Evolutionary conservation across 1,139 yeast genomes (phyloP).

Genomic region (Saccharomyces hybrid): DNA sequence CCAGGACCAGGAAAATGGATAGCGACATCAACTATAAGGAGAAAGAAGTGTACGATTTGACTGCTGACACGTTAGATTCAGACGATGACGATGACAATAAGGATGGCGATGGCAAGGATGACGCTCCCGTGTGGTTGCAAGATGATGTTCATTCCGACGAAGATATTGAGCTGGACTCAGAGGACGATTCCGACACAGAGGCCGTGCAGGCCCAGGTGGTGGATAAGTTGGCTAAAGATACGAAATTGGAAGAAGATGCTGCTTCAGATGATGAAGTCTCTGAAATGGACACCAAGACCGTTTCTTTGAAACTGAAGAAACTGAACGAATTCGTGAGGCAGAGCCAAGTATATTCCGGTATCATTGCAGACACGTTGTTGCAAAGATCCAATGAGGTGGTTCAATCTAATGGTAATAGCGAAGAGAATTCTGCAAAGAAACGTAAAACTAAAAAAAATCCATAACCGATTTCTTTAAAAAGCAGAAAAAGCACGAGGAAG

Average conservation of each 20-base stretch:
- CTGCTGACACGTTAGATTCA: conserved; percentile 2
- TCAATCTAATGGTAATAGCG: conserved; percentile 14
- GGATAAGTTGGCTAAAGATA: conserved; percentile 8
- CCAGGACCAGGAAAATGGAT: neutral
- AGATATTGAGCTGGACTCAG: conserved; percentile 27
- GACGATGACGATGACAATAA: conserved; percentile 7
- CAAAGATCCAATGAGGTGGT: conserved; percentile 36
- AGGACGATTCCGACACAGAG: conserved; percentile 19
- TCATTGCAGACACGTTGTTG: conserved; percentile 68
- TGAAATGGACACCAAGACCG: conserved; percentile 20
- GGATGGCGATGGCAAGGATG: conserved; percentile 5
- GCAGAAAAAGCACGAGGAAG: conserved; percentile 8
- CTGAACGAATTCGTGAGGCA: conserved; percentile 68
- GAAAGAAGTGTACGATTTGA: conserved; percentile 12
- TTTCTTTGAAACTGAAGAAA: conserved; percentile 46
- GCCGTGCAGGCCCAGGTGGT: conserved; percentile 13
- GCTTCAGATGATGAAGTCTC: conserved; percentile 16
- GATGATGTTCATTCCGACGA: conserved; percentile 18
- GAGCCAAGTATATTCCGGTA: conserved; percentile 76
- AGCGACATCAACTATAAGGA: conserved; percentile 14
- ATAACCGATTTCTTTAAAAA: conserved; percentile 26
- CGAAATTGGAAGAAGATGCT: conserved; percentile 7
- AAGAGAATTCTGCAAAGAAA: conserved; percentile 21
- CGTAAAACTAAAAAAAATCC: conserved; percentile 12
- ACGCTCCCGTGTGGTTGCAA: conserved; percentile 24